Evolutionary conservation across 1,284 basidiomycete species (phyloP).

Genomic region (Apiotrichum brassicae): DNA sequence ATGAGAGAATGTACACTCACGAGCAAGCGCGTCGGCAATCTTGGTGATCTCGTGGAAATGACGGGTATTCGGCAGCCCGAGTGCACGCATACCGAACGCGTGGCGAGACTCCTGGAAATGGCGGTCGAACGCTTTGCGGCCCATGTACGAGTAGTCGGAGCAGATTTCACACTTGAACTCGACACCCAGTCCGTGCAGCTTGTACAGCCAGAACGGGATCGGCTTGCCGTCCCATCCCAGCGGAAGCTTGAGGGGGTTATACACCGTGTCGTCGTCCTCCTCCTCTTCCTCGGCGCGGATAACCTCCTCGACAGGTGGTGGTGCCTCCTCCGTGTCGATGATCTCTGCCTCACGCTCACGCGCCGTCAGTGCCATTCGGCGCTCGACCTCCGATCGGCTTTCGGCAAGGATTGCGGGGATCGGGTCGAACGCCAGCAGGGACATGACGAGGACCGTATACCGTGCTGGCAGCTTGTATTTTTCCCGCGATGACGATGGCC

Average conservation of each 20-base stretch:
- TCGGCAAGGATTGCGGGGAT: slow-evolving; percentile 63
- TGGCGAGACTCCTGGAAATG: slow-evolving; percentile 77
- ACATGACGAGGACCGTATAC: slow-evolving; percentile 63
- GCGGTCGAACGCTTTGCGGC: slow-evolving; percentile 50
- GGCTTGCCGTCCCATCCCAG: slow-evolving; percentile 98
- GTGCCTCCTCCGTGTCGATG: slow-evolving; percentile 66
- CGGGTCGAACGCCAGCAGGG: slow-evolving; percentile 59
- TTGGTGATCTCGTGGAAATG: slow-evolving; percentile 98
- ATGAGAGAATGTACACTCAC: slow-evolving; percentile 52
- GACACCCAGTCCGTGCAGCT: slow-evolving; percentile 92
- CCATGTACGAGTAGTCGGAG: slow-evolving; percentile 91
- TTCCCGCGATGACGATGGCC: slow-evolving; percentile 47
- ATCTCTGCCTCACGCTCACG: slow-evolving; percentile 92
- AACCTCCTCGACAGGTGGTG: slow-evolving; percentile 51
- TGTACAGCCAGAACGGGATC: slow-evolving; percentile 98
- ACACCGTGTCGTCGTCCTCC: slow-evolving; percentile 88
- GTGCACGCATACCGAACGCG: slow-evolving; percentile 95
- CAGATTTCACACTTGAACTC: slow-evolving; percentile 99
- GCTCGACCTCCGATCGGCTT: slow-evolving; percentile 92
- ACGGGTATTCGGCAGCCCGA: slow-evolving; percentile 95
- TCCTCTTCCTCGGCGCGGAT: slow-evolving; percentile 54
- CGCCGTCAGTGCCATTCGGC: slow-evolving; percentile 90
- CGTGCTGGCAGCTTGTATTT: slow-evolving; percentile 66
- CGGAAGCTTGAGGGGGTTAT: slow-evolving; percentile 95
- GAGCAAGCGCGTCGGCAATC: slow-evolving; percentile 89